These are phyloP conservation scores for Ophiognomonia clavigignenti-juglandacearum DNA, from an alignment of 2,329 filamentous ascomycete species.

Conservation along the genomic window DNA sequence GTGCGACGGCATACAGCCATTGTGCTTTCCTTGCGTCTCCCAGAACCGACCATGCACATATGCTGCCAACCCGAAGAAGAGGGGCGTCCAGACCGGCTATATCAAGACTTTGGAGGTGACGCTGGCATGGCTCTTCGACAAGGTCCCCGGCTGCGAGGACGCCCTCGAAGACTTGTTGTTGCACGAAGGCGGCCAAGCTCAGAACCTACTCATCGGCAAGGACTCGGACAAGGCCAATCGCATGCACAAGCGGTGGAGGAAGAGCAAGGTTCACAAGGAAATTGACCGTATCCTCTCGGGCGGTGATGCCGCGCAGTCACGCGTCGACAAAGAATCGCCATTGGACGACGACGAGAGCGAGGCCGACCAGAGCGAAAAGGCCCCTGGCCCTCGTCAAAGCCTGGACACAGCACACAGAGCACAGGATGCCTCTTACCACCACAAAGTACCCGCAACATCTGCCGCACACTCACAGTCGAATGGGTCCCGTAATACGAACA, in stretches of 20 bases:
- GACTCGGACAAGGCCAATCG: conserved; percentile 47
- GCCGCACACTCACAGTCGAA: not conserved
- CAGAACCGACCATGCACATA: conserved; percentile 66
- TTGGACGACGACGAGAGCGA: conserved; percentile 27
- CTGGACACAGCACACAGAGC: no score
- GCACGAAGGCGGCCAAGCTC: conserved; percentile 33
- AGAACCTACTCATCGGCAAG: conserved; percentile 47
- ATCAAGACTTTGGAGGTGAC: conserved; percentile 68
- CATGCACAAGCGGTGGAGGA: conserved; percentile 58
- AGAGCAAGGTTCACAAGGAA: conserved; percentile 55
- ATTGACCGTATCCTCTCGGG: conserved; percentile 59
- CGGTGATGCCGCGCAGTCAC: conserved; percentile 26
- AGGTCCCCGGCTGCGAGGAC: conserved; percentile 54
- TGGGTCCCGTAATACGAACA: not conserved
- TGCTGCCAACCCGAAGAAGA: conserved; percentile 67
- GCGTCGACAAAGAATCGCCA: conserved; percentile 25
- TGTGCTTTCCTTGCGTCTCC: conserved; percentile 61
- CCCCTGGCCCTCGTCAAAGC: no score
- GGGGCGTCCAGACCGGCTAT: conserved; percentile 76
- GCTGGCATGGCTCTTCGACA: conserved; percentile 61
- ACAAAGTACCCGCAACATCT: not conserved
- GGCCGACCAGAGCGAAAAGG: conserved; percentile 18
- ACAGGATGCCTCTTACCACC: no score
- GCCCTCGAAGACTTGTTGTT: conserved; percentile 51
- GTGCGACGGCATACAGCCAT: conserved; percentile 64